These are phyloP conservation scores for Macrophomina phaseolina DNA, from an alignment of 2,329 filamentous ascomycete genomes.

Conservation along the genomic window DNA sequence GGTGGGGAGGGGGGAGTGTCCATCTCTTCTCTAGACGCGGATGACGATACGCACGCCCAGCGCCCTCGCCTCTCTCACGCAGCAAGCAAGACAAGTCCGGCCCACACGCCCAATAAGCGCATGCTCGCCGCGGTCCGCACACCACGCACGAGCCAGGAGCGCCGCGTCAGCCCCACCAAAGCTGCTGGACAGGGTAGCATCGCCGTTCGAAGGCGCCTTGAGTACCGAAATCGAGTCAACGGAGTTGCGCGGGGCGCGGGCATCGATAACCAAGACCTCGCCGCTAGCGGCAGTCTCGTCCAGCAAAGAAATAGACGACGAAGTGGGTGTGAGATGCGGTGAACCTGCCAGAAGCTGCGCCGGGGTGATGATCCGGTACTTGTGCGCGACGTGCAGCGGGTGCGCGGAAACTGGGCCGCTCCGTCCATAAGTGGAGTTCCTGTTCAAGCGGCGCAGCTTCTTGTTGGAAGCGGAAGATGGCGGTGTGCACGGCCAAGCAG, in stretches of 20 bases:
- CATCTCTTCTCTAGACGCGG: conserved; percentile 34
- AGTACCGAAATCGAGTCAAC: conserved; percentile 1
- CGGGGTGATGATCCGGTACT: conserved; percentile 36
- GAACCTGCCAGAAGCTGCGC: conserved; percentile 10
- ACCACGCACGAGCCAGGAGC: conserved; percentile 73
- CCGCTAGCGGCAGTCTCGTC: conserved; percentile 27
- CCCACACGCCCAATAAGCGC: conserved; percentile 71
- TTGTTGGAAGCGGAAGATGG: conserved; percentile 21
- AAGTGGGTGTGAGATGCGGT: conserved; percentile 30
- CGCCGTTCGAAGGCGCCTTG: neutral
- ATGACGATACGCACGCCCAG: conserved; percentile 72
- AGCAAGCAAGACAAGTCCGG: conserved; percentile 74
- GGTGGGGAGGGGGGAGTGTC: no score
- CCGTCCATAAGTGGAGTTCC: conserved; percentile 38
- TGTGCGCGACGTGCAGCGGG: conserved; percentile 48
- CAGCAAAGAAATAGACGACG: conserved; percentile 29
- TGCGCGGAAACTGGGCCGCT: conserved; percentile 41
- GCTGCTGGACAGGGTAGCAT: neutral
- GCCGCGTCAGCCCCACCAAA: conserved; percentile 66
- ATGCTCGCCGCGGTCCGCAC: conserved; percentile 75
- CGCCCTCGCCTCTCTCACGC: conserved; percentile 75
- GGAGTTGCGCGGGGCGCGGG: conserved; percentile 45
- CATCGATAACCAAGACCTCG: conserved; percentile 51
- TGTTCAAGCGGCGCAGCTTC: conserved; percentile 37
- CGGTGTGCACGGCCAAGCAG: conserved; percentile 59